Percentiles rank a stretch among this genome's conserved stretches.
These are phyloP conservation scores for Rhodotorula sp. DNA, from an alignment of 1,284 basidiomycete species.

Conservation along the genomic window DNA sequence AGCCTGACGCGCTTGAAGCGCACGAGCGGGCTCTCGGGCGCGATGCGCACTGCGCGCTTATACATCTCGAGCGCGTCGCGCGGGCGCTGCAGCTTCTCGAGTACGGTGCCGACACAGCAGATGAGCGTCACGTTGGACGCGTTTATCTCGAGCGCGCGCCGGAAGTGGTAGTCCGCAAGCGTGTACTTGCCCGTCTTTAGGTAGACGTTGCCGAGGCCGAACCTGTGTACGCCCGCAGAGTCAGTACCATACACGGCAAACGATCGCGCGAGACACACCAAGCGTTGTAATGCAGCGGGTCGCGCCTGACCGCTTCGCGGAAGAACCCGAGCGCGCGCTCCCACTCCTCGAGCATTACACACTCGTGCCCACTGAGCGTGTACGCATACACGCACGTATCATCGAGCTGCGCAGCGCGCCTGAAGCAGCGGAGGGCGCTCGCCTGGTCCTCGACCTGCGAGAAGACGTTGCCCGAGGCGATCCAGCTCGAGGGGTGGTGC, in stretches of 20 bases:
- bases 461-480: conserved; percentile 89
- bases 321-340: conserved; percentile 86
- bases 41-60: conserved; percentile 70
- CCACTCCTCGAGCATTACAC: conserved; percentile 81
- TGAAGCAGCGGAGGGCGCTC: conserved; percentile 88
- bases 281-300: conserved; percentile 84
- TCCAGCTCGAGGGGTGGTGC: conserved; percentile 75
- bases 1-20: conserved; percentile 87
- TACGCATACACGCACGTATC: conserved; percentile 85
- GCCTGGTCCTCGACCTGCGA: conserved; percentile 85
- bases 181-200: conserved; percentile 84
- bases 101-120: conserved; percentile 54
- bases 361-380: conserved; percentile 91
- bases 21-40: conserved; percentile 81
- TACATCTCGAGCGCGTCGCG: conserved; percentile 73
- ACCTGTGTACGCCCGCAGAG: conserved; percentile 60
- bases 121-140: conserved; percentile 75
- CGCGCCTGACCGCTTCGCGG: conserved; percentile 80
- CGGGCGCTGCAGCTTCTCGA: conserved; percentile 74
- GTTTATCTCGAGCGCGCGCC: conserved; percentile 84
- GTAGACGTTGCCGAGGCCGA: conserved; percentile 93
- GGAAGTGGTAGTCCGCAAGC: conserved; percentile 90
- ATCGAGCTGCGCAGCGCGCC: conserved; percentile 74
- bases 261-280: conserved; percentile 62
- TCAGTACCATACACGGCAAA: neutral